phyloP scores from a whole-genome alignment of 2,329 filamentous ascomycete species.

The Triangularia verruculosa region DNA sequence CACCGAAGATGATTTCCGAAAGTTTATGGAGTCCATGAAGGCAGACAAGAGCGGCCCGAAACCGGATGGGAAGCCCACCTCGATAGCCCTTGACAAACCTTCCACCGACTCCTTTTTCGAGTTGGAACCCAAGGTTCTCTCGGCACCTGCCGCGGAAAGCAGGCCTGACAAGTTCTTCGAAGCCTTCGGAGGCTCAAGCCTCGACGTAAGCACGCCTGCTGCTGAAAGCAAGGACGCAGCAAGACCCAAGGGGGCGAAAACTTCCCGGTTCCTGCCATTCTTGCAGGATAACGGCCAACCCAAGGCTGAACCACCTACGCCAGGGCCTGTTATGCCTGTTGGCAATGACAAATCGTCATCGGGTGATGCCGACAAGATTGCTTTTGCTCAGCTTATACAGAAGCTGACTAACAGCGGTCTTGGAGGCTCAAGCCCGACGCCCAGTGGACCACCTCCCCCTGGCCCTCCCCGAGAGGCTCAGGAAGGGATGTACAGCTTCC shows the following conservation, averaged over 20 bases:
- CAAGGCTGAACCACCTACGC: constrained; percentile 48
- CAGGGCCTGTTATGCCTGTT: constrained; percentile 34
- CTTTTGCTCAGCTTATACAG: constrained; percentile 76
- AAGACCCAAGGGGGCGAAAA: constrained; percentile 61
- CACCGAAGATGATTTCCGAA: constrained; percentile 88
- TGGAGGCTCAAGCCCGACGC: constrained; percentile 41
- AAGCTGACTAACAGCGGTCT: constrained; percentile 57
- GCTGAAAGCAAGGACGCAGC: constrained; percentile 43
- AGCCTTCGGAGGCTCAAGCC: constrained; percentile 43
- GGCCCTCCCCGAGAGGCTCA: neutral
- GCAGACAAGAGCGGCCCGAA: constrained; percentile 50
- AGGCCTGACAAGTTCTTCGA: constrained; percentile 77
- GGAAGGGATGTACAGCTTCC: constrained; percentile 25
- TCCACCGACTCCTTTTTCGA: constrained; percentile 40
- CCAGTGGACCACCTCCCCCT: constrained; percentile 13
- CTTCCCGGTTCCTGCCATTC: constrained; percentile 84
- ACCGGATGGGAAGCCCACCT: constrained; percentile 37
- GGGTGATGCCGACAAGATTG: constrained; percentile 69
- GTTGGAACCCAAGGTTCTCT: constrained; percentile 50
- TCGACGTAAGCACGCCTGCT: constrained; percentile 43
- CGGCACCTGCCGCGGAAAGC: constrained; percentile 61
- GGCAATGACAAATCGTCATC: constrained; percentile 24
- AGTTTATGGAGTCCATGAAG: constrained; percentile 92
- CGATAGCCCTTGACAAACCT: constrained; percentile 33
- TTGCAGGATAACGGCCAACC: constrained; percentile 58